Evolutionary conservation across 345 rosid species (phyloP), one percentile per base, ranked within the genome.

Genomic region (Corchorus olitorius): DNA sequence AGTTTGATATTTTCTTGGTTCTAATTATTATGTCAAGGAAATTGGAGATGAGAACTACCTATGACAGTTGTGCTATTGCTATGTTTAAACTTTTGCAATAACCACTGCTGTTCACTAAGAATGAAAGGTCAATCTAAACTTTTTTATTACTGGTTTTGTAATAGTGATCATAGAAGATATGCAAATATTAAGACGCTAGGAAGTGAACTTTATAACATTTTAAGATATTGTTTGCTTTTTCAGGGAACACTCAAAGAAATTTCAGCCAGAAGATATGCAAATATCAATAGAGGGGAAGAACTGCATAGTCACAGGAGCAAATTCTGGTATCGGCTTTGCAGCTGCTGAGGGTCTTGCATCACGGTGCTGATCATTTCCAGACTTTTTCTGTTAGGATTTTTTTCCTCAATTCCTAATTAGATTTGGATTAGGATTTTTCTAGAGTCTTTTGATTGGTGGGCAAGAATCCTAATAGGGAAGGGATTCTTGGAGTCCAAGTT

Each of bases 221-320:
- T 20, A 48, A 76, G 54, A 50, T 41, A 45, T 63, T 79, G 14
- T 52, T 65, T 75, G 59, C 14, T n/a, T 79, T 27, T 80, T 19
- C 19, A 94, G 97, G 83, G 93, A 90, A 48, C 95, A 90, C 65
- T 77, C 98, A 0, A 90, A 91, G 83, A 88, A 74, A 65, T 93
- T 95, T 77, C 89, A 83, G 62, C 79, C 85, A 0, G 97, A 93
- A 79, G 97, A 95, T 75, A 87, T 87, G 88, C 84, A 93, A 75
- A 65, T 66, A 35, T 77, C 70, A 50, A 86, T 90, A 0, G 89
- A 91, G 7, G 97, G 98, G 73, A 87, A 88, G 85, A 91, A 89
- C 66, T 93, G 95, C 83, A 75, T 95, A 8, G 97, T 93, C n/a
- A 95, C 99, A 3, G 98, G 99, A 73, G 99, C 96, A 7, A 95